Percentiles rank a stretch among this genome's conserved stretches.
Conservation (phyloP, 306 rosid genomes). For the cucumber (Cucumis sativus) region DNA sequence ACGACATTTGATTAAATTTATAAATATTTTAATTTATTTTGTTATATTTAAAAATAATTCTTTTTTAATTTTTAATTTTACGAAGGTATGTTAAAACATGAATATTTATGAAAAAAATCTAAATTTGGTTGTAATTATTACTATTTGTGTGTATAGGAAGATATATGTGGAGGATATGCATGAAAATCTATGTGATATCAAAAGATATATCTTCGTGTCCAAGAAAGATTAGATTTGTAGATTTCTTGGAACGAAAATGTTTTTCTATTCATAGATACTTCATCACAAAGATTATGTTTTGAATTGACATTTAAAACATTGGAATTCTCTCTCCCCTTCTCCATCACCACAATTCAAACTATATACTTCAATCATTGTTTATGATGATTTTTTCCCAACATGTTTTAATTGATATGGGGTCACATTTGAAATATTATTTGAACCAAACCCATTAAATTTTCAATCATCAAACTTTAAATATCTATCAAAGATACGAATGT, state of each 20-base stretch:
- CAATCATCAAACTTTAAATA: background rate
- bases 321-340: background rate
- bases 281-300: background rate
- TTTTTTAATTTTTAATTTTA: background rate
- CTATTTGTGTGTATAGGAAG: background rate
- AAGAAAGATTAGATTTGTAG: background rate
- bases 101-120: background rate
- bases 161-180: background rate
- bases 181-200: background rate
- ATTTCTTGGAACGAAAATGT: background rate
- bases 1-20: too few species aligned
- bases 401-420: slow-evolving; percentile 3
- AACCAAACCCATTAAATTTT: background rate
- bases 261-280: background rate
- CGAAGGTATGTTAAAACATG: background rate
- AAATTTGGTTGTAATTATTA: background rate
- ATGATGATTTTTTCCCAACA: background rate
- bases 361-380: background rate
- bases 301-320: background rate
- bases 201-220: background rate
- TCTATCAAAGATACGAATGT: background rate
- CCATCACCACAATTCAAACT: background rate
- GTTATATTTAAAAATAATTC: too few species aligned
- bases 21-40: too few species aligned
- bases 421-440: background rate